Evolutionary conservation across 345 rosid genomes (phyloP), one percentile per base, ranked within the genome.

Genomic region (Citrus reticulata): DNA sequence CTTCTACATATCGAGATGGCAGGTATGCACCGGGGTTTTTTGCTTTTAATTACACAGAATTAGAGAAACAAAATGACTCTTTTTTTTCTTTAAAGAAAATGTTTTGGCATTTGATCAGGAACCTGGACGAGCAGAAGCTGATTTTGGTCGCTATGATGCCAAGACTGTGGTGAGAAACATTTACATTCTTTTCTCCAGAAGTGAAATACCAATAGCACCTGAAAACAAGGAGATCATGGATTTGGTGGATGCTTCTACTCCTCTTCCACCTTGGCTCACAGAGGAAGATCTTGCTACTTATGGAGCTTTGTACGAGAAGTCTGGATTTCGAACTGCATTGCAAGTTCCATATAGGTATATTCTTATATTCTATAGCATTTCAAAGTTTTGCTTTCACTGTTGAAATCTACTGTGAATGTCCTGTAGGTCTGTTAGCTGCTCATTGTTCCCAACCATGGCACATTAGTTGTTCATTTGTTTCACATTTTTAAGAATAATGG

Each of bases 81-180:
- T 78, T 22, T n/a, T 34, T 40, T 32, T 2, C 4, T 32, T 6
- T 7, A 40, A 67, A 24, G 25, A 24, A 24, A 25, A 6, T 4
- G 34, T 51, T 51, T 42, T 42, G 32, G 61, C 20, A 6, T 37
- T 39, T 0, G 4, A 54, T 11, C 46, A 87, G 91, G 84, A 85
- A 80, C 90, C 90, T 25, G 90, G 91, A 57, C 74, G 89, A 24
- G 93, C 95, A 11, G 93, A 91, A 81, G 95, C 93, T 69, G 93
- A 89, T 76, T 91, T 91, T 54, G 85, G 89, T 58, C 86, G 90
- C 9, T 27, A 87, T 29, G 19, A 11, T 63, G 68, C 87, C 2
- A 91, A 86, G 75, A 82, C 90, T 6, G 90, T 91, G 25, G 87
- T 89, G 11, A 86, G 88, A 71, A 89, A 80, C 25, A 59, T 91